Evolutionary conservation across 768 basidiomycete genomes (phyloP), one percentile per base, ranked within the genome.

Genomic region (Suillus bovinus): DNA sequence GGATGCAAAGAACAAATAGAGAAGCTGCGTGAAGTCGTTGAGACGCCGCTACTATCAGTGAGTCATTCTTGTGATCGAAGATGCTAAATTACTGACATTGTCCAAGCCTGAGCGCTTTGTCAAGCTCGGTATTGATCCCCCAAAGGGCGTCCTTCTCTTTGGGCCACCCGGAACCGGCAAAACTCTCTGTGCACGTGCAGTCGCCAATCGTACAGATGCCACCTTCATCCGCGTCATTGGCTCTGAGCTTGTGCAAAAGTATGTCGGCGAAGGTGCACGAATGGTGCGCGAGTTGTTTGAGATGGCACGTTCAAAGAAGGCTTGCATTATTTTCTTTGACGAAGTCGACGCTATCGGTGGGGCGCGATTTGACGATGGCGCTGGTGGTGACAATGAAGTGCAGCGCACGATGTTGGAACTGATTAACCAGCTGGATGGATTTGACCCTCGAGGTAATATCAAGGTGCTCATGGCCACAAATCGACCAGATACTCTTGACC

Each of bases 381-480:
- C 96, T 36, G 97, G 97, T 39, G 97, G 97, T 36, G 97, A 99
- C 68, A 99, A 99, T 70, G 97, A 99, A 72, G 97, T 99, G 47
- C 97, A 99, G 77, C 81, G 97, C 73, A 99, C 97, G 13, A 99
- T 99, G 97, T 80, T 99, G 80, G 97, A 99, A 78, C 79, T 99
- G 70, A 99, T 99, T 71, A 99, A 99, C 74, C 97, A 99, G 76
- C 79, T 99, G 74, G 96, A 99, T 70, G 97, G 97, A 36, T 99
- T 99, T 77, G 97, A 99, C 76, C 90, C 96, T 8, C 80, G 97
- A 79, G 97, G 97, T n/a, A 99, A 99, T 72, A 99, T 99, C 78
- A 99, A 99, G 76, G 96, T 99, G 24, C 82, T 99, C 62, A 99
- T 99, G 97, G 97, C 97, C 34, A 99, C 97, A 8, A 99, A 99